Evolutionary conservation across 495 filamentous ascomycete genomes (phyloP).

Genomic region (Penicillium lividum): DNA sequence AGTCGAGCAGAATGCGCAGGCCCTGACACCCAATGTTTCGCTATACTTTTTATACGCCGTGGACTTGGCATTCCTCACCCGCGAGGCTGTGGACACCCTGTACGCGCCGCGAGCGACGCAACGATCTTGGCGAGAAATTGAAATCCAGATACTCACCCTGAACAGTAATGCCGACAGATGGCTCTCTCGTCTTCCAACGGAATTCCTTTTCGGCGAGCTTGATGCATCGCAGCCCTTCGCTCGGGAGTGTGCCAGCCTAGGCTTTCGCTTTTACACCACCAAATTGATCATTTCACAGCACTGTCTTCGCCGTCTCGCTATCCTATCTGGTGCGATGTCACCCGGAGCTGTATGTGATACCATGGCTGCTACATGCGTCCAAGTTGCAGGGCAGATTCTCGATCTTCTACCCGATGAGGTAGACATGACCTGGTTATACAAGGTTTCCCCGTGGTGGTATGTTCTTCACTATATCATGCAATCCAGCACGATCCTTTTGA

Average conservation of each 20-base stretch:
- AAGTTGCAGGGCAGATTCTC: conserved; percentile 50
- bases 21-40: conserved; percentile 17
- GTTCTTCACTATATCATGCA: not conserved
- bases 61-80: too few species aligned
- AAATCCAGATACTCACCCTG: conserved; percentile 20
- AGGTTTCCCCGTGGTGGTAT: not conserved
- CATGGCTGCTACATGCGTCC: conserved; percentile 51
- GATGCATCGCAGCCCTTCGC: conserved; percentile 32
- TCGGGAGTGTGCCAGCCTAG: conserved; percentile 35
- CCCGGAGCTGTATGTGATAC: conserved; percentile 46
- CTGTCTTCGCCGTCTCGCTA: conserved; percentile 54
- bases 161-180: conserved; percentile 26
- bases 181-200: conserved; percentile 24
- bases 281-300: conserved; percentile 59
- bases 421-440: not conserved
- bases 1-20: not conserved
- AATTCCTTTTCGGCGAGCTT: conserved; percentile 30
- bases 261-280: conserved; percentile 56
- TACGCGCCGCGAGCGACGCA: conserved; percentile 23
- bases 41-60: too few species aligned
- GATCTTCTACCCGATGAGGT: conserved; percentile 7
- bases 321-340: not conserved
- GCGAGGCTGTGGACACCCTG: conserved; percentile 8
- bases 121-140: conserved; percentile 27
- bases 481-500: not conserved